Evolutionary conservation across 176 grass and related monocot genomes (phyloP), one percentile per base, ranked within the genome.

Genomic region (Oryza meridionalis): DNA sequence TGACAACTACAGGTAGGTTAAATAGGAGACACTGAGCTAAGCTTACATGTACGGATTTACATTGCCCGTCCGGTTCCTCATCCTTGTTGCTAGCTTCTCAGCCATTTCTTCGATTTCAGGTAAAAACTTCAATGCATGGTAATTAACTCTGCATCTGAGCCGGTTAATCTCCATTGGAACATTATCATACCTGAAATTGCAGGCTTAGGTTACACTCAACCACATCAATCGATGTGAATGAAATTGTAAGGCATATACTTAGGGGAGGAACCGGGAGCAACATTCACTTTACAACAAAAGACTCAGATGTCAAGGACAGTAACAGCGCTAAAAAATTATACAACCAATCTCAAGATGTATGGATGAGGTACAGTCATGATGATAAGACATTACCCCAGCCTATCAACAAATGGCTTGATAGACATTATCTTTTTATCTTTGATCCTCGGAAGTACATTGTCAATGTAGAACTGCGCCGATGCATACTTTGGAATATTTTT

Each of bases 371-470:
- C 0, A 84, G 37, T 21, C 46, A 80, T 68, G 73, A 27, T 58
- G 65, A 51, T 75, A 82, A 47, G 1, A 90, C 87, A 24, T 92
- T 94, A 98, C 96, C 96, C 93, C 81, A 99, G 86, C 66, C 93
- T 94, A 88, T 99, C 96, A 58, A 96, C 96, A 33, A 99, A 99
- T 15, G 96, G 96, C 63, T 99, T 99, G 70, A 99, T 85, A 65
- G 96, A 93, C 96, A 99, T 99, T 93, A 99, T 99, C 66, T 89
- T 92, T 85, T 99, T 99, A 75, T 99, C 96, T 87, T 88, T 95
- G 79, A 99, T 88, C 87, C 96, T 99, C 77, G 93, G 96, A 90
- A 99, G 93, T 68, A 99, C 96, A 69, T 99, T 99, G 74, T 99
- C 96, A 50, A 99, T 95, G 62, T 99, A 99, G 78, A 99, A 99